These are phyloP conservation scores for Vairimorpha apis DNA, from an alignment of 371 early-diverging fungal genomes.

Conservation along the genomic window DNA sequence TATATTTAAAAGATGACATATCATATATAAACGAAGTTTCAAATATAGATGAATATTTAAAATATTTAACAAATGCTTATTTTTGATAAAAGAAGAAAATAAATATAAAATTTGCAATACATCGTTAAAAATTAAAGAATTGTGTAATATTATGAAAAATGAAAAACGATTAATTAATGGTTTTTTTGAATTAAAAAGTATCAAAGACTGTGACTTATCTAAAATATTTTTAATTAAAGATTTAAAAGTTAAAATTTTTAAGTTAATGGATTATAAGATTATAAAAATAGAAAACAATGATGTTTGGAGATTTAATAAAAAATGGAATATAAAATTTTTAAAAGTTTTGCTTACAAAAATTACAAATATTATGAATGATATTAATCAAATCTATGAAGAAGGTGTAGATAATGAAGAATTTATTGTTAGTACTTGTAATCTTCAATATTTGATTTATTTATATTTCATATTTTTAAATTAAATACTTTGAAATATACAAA, in stretches of 20 bases:
- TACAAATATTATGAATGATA: not conserved
- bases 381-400: not conserved
- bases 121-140: not conserved
- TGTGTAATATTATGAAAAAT: constrained; percentile 20
- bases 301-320: constrained; percentile 11
- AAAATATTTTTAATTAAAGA: constrained; percentile 28
- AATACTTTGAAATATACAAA: not conserved
- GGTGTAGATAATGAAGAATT: constrained; percentile 12
- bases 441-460: not conserved
- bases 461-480: constrained; percentile 4
- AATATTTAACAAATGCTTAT: constrained; percentile 31
- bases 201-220: constrained; percentile 42
- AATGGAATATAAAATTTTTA: not conserved
- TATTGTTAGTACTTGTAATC: not conserved
- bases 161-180: constrained; percentile 36
- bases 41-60: constrained; percentile 44
- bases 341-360: not conserved
- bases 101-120: too few species aligned
- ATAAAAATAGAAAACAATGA: not conserved
- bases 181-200: not conserved
- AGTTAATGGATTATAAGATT: not conserved
- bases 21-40: constrained; percentile 25
- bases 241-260: constrained; percentile 6
- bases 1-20: constrained; percentile 17
- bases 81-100: too few species aligned